A percentile compares a stretch with the other conserved stretches of the same genome.
Evolutionary conservation across 2,329 filamentous ascomycete genomes (phyloP).

Genomic region (Trichoderma simmonsii): DNA sequence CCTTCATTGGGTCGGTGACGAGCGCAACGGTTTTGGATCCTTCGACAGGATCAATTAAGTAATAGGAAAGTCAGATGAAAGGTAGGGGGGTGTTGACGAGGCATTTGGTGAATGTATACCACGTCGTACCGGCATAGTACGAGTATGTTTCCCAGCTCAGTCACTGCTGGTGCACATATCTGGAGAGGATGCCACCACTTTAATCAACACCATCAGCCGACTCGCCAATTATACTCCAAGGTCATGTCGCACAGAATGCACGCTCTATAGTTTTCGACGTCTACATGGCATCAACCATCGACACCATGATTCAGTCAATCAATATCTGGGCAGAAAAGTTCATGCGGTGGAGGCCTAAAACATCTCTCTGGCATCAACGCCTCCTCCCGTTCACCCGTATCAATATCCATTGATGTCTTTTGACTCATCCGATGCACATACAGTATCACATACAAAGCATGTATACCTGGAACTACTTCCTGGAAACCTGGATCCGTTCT

Average conservation of each 20-base stretch:
- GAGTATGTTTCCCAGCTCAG: neutral
- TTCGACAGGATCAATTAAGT: neutral
- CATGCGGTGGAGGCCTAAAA: neutral
- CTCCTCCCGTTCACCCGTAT: neutral
- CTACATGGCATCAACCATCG: neutral
- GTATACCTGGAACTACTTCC: neutral
- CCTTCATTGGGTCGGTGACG: neutral
- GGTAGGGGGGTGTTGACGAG: neutral
- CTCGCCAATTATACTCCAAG: neutral
- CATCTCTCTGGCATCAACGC: neutral
- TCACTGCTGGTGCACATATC: neutral
- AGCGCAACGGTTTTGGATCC: neutral
- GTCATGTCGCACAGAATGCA: constrained; percentile 5
- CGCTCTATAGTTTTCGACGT: neutral
- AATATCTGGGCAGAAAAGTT: constrained; percentile 1
- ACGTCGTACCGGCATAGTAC: neutral
- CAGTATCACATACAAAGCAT: too few species aligned
- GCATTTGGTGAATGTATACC: neutral
- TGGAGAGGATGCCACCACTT: neutral
- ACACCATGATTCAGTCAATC: neutral
- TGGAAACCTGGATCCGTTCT: neutral
- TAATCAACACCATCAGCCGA: neutral
- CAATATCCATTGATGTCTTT: neutral
- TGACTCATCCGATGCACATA: neutral
- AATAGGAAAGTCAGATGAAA: neutral